Base-by-base conservation (phyloP, 2,329 filamentous ascomycete genomes). In the Colletotrichum lini region DNA sequence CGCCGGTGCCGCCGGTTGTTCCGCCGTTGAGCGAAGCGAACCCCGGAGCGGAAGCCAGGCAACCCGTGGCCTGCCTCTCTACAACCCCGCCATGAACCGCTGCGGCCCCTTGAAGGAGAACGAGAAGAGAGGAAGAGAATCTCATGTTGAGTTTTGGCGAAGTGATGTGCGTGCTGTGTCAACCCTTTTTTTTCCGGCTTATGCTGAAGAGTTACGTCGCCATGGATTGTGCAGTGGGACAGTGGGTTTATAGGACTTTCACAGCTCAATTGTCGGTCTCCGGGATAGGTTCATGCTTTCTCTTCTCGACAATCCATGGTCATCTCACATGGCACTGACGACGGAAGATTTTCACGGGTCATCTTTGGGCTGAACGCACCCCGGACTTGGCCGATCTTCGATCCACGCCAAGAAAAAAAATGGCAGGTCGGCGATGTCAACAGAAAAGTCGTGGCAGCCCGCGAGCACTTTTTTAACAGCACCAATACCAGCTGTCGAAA, bases 1-100 rank as follows among this genome's bases (percentile, higher is more conserved):
- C 76, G 0, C 75, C 75, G 0, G 57, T 71, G 9, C 75, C 75
- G 16, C 75, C 76, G 1, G 75, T 76, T 2, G 75, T 77, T 5
- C 76, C 76, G 12, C 75, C 76, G 53, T 76, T 75, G 7, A 76
- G 67, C 4, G 75, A 77, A 4, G 76, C 75, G 35, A 77, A 77
- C 1, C 76, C 76, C 6, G 73, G 68, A 18, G 74, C 74, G 18
- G 78, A 61, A 3, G 71, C 58, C 6, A 60, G 50, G 38, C 67
- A 65, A 2, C 64, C 57, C 21, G 21, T 26, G 18, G 35, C 15
- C 4, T 62, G 64, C 38, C 64, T 62, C 26, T 58, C 50, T 7
- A 40, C 16, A 5, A 67, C 57, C 10, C 18, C 16, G 26, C 38
- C 65, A 12, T 18, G 21, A 16, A 40, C 45, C 9, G 30, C 40